Percentiles rank a stretch among this genome's conserved stretches.
Conservation (phyloP, 345 rosid genomes). For the Cardiospermum halicacabum region DNA sequence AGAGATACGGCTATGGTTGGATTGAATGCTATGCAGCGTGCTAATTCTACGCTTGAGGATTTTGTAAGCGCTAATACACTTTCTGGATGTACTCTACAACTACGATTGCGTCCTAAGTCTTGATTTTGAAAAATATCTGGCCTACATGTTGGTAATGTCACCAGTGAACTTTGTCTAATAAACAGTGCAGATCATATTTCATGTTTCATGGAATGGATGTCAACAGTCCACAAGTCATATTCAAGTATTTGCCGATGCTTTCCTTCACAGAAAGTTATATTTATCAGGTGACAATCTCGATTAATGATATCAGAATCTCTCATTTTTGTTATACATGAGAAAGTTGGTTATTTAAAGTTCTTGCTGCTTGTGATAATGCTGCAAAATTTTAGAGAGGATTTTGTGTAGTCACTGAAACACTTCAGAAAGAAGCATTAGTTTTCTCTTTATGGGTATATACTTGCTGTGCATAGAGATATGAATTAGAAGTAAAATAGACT, state of each 20-base stretch:
- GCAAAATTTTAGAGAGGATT: background rate
- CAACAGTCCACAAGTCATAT: slow-evolving; percentile 46
- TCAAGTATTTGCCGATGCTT: slow-evolving; percentile 68
- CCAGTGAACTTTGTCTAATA: slow-evolving; percentile 9
- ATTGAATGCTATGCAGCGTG: slow-evolving; percentile 75
- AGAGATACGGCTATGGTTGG: slow-evolving; percentile 46
- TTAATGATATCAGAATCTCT: background rate
- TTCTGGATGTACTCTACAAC: background rate
- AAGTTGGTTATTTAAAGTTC: background rate
- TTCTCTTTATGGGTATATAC: background rate
- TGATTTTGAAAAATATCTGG: too few species aligned
- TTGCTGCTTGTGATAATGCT: background rate
- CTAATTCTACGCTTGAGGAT: slow-evolving; percentile 93
- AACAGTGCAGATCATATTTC: slow-evolving; percentile 89
- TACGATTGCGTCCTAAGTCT: too few species aligned
- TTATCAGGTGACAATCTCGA: slow-evolving; percentile 60
- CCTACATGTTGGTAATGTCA: background rate
- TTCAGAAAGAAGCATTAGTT: background rate
- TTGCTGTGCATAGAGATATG: background rate
- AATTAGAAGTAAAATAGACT: background rate
- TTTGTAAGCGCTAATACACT: slow-evolving; percentile 46
- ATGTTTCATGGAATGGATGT: slow-evolving; percentile 83
- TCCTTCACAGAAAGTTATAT: slow-evolving; percentile 77
- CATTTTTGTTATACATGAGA: background rate
- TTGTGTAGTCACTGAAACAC: slow-evolving; percentile 3